phyloP scores from a whole-genome alignment of 257 asterid genomes.

The Echites panduratus region DNA sequence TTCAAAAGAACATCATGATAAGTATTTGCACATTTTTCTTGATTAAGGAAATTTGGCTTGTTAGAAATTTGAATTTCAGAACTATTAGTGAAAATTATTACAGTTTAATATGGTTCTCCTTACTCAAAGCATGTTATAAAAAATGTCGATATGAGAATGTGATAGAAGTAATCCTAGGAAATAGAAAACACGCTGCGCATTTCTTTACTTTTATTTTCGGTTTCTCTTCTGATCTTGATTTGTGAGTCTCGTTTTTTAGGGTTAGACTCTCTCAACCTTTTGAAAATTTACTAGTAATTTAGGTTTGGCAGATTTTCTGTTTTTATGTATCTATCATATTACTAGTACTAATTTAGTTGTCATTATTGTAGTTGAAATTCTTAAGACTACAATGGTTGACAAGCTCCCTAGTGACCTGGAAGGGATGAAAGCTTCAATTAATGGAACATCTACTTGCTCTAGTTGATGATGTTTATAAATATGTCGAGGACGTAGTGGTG shows the following conservation, averaged over 20 bases:
- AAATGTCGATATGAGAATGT: no score
- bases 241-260: background rate
- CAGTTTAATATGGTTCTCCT: no score
- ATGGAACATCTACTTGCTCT: slow-evolving; percentile 80
- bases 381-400: slow-evolving; percentile 74
- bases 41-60: no score
- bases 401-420: slow-evolving; percentile 88
- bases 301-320: background rate
- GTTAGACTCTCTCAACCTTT: background rate
- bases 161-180: background rate
- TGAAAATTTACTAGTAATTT: background rate
- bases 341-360: background rate
- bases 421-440: slow-evolving; percentile 96
- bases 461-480: slow-evolving; percentile 73
- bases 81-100: no score
- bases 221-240: background rate
- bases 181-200: background rate
- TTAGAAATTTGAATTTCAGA: no score
- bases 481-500: slow-evolving; percentile 94
- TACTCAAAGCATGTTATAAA: no score
- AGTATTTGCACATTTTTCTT: no score
- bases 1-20: no score
- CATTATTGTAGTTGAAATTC: slow-evolving; percentile 56
- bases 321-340: background rate
- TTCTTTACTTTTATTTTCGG: background rate